Evolutionary conservation across 2,329 filamentous ascomycete species (phyloP).

Genomic region (Teratosphaeria gauchensis): DNA sequence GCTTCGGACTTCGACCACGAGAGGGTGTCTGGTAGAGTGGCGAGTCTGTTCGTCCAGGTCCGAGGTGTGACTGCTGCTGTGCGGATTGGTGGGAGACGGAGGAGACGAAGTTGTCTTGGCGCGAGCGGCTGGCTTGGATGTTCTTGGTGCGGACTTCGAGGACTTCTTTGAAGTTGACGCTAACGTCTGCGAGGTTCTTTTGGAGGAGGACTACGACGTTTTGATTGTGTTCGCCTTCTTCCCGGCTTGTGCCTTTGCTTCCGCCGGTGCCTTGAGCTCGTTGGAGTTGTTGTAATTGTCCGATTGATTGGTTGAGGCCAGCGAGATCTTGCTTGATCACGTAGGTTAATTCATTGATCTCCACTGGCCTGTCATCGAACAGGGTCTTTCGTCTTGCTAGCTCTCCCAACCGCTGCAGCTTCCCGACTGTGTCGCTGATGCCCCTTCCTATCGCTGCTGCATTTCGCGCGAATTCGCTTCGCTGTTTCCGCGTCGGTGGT

Average conservation of each 20-base stretch:
- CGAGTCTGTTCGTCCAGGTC: conserved; percentile 41
- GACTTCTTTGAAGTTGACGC: conserved; percentile 93
- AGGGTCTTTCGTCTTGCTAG: conserved; percentile 93
- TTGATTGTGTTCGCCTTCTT: conserved; percentile 71
- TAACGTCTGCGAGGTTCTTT: conserved; percentile 84
- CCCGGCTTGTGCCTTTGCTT: conserved; percentile 5
- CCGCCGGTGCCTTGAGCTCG: conserved; percentile 41
- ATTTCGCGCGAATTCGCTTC: conserved; percentile 86
- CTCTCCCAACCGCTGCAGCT: conserved; percentile 86
- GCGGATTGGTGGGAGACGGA: conserved; percentile 56
- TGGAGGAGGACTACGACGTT: conserved; percentile 90
- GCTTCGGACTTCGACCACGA: conserved; percentile 46
- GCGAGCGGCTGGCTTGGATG: conserved; percentile 82
- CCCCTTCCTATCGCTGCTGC: conserved; percentile 87
- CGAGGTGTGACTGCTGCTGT: conserved; percentile 3
- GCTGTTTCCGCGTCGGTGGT: conserved; percentile 32
- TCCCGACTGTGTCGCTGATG: conserved; percentile 86
- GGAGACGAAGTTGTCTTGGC: conserved; percentile 95
- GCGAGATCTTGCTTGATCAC: conserved; percentile 97
- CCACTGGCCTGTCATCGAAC: conserved; percentile 91
- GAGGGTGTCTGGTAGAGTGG: conserved; percentile 71
- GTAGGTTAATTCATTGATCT: conserved; percentile 94
- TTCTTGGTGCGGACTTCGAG: conserved; percentile 95
- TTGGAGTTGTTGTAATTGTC: conserved; percentile 66
- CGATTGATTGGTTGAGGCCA: conserved; percentile 76